Conservation (phyloP, 441 rosid species). For the Brassica balearica region DNA sequence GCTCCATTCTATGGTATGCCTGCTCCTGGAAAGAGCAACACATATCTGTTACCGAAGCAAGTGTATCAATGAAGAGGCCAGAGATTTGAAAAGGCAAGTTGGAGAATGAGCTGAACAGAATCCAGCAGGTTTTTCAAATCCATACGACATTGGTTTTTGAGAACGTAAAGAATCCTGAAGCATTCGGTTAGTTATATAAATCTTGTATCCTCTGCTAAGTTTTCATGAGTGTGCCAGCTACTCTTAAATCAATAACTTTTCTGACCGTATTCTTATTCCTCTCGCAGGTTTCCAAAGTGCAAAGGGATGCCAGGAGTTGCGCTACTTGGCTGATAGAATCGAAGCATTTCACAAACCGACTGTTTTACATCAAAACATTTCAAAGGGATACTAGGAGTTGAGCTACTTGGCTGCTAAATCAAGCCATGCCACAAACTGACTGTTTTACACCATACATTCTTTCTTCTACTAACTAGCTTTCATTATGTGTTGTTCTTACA, state of each 20-base stretch:
- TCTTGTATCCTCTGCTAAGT: not conserved
- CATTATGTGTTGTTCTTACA: slow-evolving; percentile 11
- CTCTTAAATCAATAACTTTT: not conserved
- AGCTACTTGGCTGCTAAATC: slow-evolving; percentile 40
- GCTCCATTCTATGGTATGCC: slow-evolving; percentile 58
- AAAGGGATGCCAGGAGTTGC: slow-evolving; percentile 52
- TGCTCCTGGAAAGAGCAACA: slow-evolving; percentile 51
- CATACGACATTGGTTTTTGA: slow-evolving; percentile 43
- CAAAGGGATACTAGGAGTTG: slow-evolving; percentile 46
- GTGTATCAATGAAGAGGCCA: slow-evolving; percentile 47
- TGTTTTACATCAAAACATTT: slow-evolving; percentile 7
- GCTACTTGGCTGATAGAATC: slow-evolving; percentile 46
- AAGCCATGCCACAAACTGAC: slow-evolving; percentile 19
- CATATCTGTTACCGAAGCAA: slow-evolving; percentile 28
- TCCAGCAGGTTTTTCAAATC: slow-evolving; percentile 51
- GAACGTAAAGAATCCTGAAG: slow-evolving; percentile 46
- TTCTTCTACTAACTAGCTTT: slow-evolving; percentile 30
- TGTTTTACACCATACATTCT: slow-evolving; percentile 17
- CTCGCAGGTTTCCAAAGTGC: slow-evolving; percentile 59
- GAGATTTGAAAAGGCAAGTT: slow-evolving; percentile 51
- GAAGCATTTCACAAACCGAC: slow-evolving; percentile 39
- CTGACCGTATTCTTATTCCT: slow-evolving; percentile 6
- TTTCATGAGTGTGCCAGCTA: not conserved
- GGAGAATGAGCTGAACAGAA: slow-evolving; percentile 50
- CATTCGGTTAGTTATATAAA: slow-evolving; percentile 53